phyloP scores from a whole-genome alignment of 179 eudicot species.

The Beta lomatogona region DNA sequence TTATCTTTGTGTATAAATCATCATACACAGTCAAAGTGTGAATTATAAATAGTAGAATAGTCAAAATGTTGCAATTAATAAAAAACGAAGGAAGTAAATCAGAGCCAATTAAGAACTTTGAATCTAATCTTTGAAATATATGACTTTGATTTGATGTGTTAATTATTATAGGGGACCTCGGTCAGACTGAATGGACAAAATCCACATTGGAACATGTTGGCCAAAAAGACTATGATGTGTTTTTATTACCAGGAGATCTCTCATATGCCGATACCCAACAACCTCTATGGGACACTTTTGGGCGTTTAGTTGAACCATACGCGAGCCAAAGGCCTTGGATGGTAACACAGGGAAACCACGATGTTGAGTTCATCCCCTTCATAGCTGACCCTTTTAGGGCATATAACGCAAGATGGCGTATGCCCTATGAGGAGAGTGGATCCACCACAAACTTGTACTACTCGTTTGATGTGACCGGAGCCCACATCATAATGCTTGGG shows the following conservation, averaged over 20 bases:
- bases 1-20: no score
- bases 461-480: constrained; percentile 45
- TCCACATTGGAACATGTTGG: constrained; percentile 33
- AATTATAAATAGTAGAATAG: no score
- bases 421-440: constrained; percentile 44
- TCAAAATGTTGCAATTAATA: no score
- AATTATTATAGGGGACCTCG: constrained; percentile 31
- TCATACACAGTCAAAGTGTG: no score
- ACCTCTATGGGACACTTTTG: constrained; percentile 39
- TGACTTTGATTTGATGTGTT: neutral
- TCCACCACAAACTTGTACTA: constrained; percentile 42
- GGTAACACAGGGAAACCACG: constrained; percentile 55
- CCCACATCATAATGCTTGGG: constrained; percentile 47
- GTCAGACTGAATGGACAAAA: constrained; percentile 42
- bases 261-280: constrained; percentile 39
- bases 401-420: constrained; percentile 44
- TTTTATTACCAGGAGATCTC: constrained; percentile 38
- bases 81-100: no score
- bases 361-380: constrained; percentile 37
- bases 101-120: no score
- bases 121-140: neutral
- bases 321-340: constrained; percentile 50
- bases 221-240: constrained; percentile 29
- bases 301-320: constrained; percentile 43
- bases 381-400: constrained; percentile 34